These are phyloP conservation scores for Coniosporium tulheliwenetii DNA, from an alignment of 2,329 filamentous ascomycete genomes.

Conservation along the genomic window DNA sequence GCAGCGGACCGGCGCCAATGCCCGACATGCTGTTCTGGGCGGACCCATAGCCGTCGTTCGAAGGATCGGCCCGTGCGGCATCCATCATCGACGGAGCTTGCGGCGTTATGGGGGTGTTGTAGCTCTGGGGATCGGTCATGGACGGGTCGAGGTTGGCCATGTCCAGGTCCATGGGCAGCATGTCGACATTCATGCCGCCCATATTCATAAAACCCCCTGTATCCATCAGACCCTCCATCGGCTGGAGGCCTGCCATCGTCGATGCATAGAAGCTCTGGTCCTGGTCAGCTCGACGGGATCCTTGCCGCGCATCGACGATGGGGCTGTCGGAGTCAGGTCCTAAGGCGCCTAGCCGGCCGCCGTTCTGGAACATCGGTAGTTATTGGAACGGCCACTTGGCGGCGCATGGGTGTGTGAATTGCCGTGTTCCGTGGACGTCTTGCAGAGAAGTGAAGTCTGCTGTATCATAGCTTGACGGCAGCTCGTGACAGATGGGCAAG, in stretches of 20 bases:
- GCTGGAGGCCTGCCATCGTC: conserved; percentile 15
- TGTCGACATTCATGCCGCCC: conserved; percentile 19
- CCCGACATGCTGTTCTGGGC: conserved; percentile 17
- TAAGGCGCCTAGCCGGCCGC: not conserved
- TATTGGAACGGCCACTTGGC: too few species aligned
- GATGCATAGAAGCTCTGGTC: not conserved
- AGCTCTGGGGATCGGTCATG: conserved; percentile 5
- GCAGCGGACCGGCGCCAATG: conserved; percentile 38
- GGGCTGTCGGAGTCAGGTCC: conserved; percentile 1
- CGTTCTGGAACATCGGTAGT: too few species aligned
- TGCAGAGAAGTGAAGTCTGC: too few species aligned
- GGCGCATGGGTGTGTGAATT: too few species aligned
- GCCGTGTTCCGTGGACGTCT: too few species aligned
- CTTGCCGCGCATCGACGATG: conserved; percentile 12
- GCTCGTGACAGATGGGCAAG: too few species aligned
- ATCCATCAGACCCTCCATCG: conserved; percentile 1
- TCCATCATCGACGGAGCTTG: too few species aligned
- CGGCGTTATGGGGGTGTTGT: not conserved
- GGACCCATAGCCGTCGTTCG: not conserved
- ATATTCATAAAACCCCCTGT: conserved; percentile 3
- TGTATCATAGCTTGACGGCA: too few species aligned
- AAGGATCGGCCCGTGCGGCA: not conserved
- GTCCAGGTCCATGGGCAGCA: conserved; percentile 22
- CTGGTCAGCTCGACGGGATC: conserved; percentile 6
- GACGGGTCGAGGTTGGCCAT: conserved; percentile 14